These are phyloP conservation scores for Suhomyces sp. DNA, from an alignment of 805 yeast genomes.

Conservation along the genomic window DNA sequence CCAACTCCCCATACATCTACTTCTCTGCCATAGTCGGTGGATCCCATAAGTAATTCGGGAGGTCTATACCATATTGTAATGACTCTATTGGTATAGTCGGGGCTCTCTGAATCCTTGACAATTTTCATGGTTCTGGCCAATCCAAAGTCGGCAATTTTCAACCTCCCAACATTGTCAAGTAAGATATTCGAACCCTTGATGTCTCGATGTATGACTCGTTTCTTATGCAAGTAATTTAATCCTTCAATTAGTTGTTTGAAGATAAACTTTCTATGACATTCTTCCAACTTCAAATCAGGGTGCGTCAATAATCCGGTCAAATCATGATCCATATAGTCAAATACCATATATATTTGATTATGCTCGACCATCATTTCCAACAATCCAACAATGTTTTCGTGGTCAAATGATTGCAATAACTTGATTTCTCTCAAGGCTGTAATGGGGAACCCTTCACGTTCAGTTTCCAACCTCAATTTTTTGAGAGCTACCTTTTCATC, in stretches of 20 bases:
- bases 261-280: conserved; percentile 63
- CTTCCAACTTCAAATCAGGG: conserved; percentile 59
- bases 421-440: conserved; percentile 93
- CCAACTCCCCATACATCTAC: conserved; percentile 98
- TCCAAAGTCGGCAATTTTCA: conserved; percentile 81
- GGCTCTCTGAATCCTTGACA: conserved; percentile 47
- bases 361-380: conserved; percentile 86
- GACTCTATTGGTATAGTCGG: conserved; percentile 91
- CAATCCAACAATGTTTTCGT: conserved; percentile 76
- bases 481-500: conserved; percentile 81
- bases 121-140: conserved; percentile 73
- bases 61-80: conserved; percentile 98
- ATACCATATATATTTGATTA: conserved; percentile 78
- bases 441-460: conserved; percentile 93
- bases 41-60: conserved; percentile 87
- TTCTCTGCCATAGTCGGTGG: conserved; percentile 85
- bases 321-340: conserved; percentile 93
- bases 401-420: conserved; percentile 76
- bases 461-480: conserved; percentile 76
- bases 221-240: conserved; percentile 63
- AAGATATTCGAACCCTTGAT: conserved; percentile 79
- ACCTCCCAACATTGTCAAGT: conserved; percentile 56
- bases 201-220: conserved; percentile 72
- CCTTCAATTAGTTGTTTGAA: conserved; percentile 68
- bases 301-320: conserved; percentile 83